phyloP scores from a whole-genome alignment of 148 eudicot genomes.

The Cornus controversa region DNA sequence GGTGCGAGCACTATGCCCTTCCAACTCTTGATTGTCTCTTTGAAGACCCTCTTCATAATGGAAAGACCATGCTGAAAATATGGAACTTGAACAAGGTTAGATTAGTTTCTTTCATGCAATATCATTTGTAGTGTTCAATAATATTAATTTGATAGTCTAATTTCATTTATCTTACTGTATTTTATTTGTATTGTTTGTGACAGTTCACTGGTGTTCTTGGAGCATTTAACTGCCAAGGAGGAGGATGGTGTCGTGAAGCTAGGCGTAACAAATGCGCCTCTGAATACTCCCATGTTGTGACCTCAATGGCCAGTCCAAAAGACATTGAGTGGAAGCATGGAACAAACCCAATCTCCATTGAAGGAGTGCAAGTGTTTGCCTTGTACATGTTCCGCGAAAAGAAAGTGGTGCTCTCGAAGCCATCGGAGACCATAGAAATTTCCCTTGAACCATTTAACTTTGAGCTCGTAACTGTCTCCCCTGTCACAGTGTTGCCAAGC shows the following conservation, averaged over 20 bases:
- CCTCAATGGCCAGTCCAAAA: conserved; percentile 45
- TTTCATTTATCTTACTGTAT: too few relatives aligned
- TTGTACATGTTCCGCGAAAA: conserved; percentile 56
- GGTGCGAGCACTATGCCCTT: conserved; percentile 74
- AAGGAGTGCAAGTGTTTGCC: conserved; percentile 46
- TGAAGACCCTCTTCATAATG: conserved; percentile 83
- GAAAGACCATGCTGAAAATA: conserved; percentile 86
- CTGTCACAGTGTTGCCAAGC: conserved; percentile 33
- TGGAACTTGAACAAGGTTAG: conserved; percentile 89
- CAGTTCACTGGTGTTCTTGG: conserved; percentile 85
- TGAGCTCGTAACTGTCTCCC: conserved; percentile 77
- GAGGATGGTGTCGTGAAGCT: conserved; percentile 76
- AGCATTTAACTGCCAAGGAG: conserved; percentile 93
- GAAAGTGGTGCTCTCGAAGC: conserved; percentile 49
- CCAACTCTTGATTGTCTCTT: conserved; percentile 86
- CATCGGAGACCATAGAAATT: conserved; percentile 37
- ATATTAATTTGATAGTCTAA: too few relatives aligned
- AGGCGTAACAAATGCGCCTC: conserved; percentile 63
- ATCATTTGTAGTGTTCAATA: too few relatives aligned
- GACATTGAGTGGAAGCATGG: conserved; percentile 84
- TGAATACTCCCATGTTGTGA: conserved; percentile 52
- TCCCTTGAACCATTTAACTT: conserved; percentile 72
- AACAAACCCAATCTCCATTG: conserved; percentile 39
- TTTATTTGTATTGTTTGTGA: not conserved
- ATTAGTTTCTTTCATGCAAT: too few relatives aligned